A percentile compares a stretch with the other conserved stretches of the same genome.
Conservation (phyloP, 257 asterid species). For the Handroanthus guayacan region DNA sequence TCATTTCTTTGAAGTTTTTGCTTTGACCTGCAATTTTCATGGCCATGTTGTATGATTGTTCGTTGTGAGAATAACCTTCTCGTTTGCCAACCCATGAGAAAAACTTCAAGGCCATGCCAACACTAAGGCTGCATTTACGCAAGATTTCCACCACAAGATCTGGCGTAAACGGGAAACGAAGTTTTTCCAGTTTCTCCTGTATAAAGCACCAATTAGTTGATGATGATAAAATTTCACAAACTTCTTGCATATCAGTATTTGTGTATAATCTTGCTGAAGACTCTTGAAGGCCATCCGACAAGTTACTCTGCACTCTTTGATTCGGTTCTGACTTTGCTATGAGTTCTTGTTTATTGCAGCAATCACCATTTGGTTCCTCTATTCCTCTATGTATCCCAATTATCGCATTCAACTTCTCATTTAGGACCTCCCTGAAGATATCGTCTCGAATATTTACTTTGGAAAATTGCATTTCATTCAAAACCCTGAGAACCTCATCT, state of each 20-base stretch:
- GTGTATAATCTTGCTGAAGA: slow-evolving; percentile 32
- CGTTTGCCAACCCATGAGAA: slow-evolving; percentile 80
- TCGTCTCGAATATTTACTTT: slow-evolving; percentile 48
- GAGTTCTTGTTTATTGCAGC: slow-evolving; percentile 35
- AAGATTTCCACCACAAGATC: slow-evolving; percentile 65
- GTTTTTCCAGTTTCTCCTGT: slow-evolving; percentile 66
- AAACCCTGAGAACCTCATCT: slow-evolving; percentile 59
- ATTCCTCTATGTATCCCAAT: slow-evolving; percentile 43
- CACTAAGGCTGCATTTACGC: slow-evolving; percentile 49
- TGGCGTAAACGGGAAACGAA: slow-evolving; percentile 49
- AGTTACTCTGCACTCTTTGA: slow-evolving; percentile 35
- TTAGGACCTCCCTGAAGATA: slow-evolving; percentile 45
- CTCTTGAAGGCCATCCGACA: slow-evolving; percentile 27
- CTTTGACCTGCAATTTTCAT: slow-evolving; percentile 83
- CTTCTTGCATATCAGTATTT: slow-evolving; percentile 41
- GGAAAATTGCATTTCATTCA: slow-evolving; percentile 61
- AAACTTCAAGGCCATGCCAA: slow-evolving; percentile 60
- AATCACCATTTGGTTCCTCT: slow-evolving; percentile 28
- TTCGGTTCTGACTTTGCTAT: slow-evolving; percentile 26
- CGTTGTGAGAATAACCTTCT: slow-evolving; percentile 58
- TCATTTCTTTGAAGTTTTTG: slow-evolving; percentile 83
- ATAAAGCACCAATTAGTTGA: slow-evolving; percentile 63
- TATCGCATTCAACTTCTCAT: slow-evolving; percentile 45
- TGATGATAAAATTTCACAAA: slow-evolving; percentile 57
- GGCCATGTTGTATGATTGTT: slow-evolving; percentile 74